These are phyloP conservation scores for Alternaria infectoria DNA, from an alignment of 2,329 filamentous ascomycete genomes.

Conservation along the genomic window DNA sequence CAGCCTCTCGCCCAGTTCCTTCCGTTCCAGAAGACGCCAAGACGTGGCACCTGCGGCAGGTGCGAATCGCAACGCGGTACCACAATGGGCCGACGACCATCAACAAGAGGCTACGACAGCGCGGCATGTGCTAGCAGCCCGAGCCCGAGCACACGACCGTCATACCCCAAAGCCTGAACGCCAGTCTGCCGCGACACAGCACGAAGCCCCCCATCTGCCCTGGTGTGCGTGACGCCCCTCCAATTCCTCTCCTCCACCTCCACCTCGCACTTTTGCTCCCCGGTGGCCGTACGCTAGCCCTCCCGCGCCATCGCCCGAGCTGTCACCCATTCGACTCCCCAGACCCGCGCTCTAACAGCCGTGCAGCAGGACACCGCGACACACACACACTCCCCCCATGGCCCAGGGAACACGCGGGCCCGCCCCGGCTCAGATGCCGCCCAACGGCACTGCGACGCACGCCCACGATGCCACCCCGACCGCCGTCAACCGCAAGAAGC, in stretches of 20 bases:
- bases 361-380: not conserved
- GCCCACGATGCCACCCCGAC: conserved; percentile 48
- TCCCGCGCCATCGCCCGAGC: conserved; percentile 14
- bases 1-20: conserved; percentile 9
- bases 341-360: conserved; percentile 1
- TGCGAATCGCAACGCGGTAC: conserved; percentile 16
- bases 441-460: conserved; percentile 50
- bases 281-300: conserved; percentile 9
- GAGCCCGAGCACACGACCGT: conserved; percentile 13
- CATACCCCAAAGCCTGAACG: not conserved
- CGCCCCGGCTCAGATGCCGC: conserved; percentile 37
- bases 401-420: conserved; percentile 44
- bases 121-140: not conserved
- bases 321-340: conserved; percentile 18
- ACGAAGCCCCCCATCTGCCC: not conserved
- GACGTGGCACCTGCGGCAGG: conserved; percentile 12
- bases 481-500: conserved; percentile 87
- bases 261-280: conserved; percentile 19
- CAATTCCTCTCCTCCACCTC: conserved; percentile 16
- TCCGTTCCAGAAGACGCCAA: conserved; percentile 18
- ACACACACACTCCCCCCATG: conserved; percentile 28
- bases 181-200: not conserved
- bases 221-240: conserved; percentile 24
- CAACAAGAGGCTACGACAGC: conserved; percentile 8
- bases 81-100: conserved; percentile 6